Evolutionary conservation across 2,329 filamentous ascomycete species (phyloP), one percentile per base, ranked within the genome.

Genomic region (Fusarium staphyleae): DNA sequence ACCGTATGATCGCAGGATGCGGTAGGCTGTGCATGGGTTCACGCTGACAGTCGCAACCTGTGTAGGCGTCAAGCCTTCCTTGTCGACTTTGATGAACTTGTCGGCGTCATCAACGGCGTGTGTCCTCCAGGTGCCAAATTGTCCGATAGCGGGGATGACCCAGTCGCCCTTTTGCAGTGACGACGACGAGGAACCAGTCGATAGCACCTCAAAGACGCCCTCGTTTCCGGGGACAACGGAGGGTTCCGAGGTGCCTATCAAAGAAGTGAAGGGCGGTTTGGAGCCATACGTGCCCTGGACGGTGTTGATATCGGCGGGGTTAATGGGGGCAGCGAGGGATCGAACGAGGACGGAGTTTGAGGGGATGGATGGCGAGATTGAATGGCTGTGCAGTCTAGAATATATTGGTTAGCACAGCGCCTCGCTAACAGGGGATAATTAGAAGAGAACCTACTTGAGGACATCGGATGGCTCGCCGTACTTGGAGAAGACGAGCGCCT

Each of bases 291-390:
- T 92, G 62, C 95, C 95, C 79, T 99, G 95, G 69, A 99, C 90
- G 68, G 93, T 93, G 80, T 99, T 99, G 74, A 99, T 90, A 77
- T 99, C 95, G 69, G 95, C 93, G 18, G 95, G 95, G 78, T 99
- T 99, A 74, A 99, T 91, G 51, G 95, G 91, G 1, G 92, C 87
- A 26, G 93, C 90, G 67, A 99, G 90, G 67, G 95, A 88, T 73
- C 91, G 91, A 55, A 99, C 80, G 48, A 93, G 92, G 64, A 96
- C 76, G 39, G 81, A 77, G 40, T 74, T 75, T 28, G 78, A 72
- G 40, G 90, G 88, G 59, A 92, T 83, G 3, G 85, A 82, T 3
- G 90, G 89, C 4, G 88, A 88, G 70, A 93, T 91, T 63, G 88
- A 91, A 77, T 93, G 86, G 1, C 78, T 82, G 75, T 93, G 89